These are phyloP conservation scores for Quercus wislizeni DNA, from an alignment of 306 rosid genomes.

Conservation along the genomic window DNA sequence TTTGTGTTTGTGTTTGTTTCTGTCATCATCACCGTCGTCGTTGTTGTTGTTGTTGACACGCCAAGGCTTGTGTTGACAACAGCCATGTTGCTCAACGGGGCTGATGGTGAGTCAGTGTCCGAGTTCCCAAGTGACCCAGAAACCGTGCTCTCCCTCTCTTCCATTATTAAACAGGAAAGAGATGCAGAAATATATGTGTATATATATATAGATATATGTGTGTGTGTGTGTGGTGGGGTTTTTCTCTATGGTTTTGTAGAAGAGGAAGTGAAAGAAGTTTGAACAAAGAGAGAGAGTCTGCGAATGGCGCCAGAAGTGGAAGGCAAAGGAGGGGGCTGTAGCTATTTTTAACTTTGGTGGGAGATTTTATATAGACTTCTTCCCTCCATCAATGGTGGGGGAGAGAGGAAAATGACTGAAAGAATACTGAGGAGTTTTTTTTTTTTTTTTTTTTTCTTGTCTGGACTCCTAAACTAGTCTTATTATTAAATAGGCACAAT, in stretches of 20 bases:
- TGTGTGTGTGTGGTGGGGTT: neutral
- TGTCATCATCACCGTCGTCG: neutral
- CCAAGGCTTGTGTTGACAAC: slow-evolving; percentile 11
- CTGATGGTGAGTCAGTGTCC: slow-evolving; percentile 31
- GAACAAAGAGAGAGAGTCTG: slow-evolving; percentile 38
- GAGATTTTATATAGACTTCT: slow-evolving; percentile 34
- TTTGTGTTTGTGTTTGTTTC: neutral
- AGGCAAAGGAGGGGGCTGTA: neutral
- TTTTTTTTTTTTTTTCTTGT: slow-evolving; percentile 27
- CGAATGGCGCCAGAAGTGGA: slow-evolving; percentile 78
- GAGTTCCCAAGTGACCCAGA: slow-evolving; percentile 41
- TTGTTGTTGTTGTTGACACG: neutral
- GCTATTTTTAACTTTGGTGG: slow-evolving; percentile 25
- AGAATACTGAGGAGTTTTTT: slow-evolving; percentile 17
- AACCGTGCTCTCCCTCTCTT: slow-evolving; percentile 38
- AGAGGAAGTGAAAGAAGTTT: slow-evolving; percentile 34
- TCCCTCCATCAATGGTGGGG: slow-evolving; percentile 62
- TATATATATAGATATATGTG: neutral
- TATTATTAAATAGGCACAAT: neutral
- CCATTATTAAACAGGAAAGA: slow-evolving; percentile 34
- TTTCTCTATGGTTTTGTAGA: neutral
- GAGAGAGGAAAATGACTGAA: slow-evolving; percentile 40
- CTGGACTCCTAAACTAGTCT: slow-evolving; percentile 39
- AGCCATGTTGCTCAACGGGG: slow-evolving; percentile 23
- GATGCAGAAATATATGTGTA: neutral